phyloP scores from a whole-genome alignment of 148 eudicot species.

The Camellia japonica region DNA sequence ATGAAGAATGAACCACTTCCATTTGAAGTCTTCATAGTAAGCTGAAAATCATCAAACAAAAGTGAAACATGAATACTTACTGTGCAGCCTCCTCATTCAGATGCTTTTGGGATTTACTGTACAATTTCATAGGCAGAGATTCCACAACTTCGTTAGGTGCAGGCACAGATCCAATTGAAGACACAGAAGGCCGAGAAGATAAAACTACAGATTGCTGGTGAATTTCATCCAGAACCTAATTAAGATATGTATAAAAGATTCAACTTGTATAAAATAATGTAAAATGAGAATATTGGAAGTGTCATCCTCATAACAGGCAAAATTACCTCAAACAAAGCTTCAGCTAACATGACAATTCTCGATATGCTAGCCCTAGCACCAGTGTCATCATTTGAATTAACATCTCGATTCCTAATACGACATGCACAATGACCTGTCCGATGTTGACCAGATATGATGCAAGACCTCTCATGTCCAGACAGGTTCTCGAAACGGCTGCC shows the following conservation, averaged over 20 bases:
- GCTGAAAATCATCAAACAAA: neutral
- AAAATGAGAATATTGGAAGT: conserved; percentile 2
- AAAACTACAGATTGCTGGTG: conserved; percentile 96
- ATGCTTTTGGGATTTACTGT: conserved; percentile 44
- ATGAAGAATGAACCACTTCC: neutral
- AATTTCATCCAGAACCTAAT: conserved; percentile 99
- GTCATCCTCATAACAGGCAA: conserved; percentile 6
- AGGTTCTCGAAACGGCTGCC: conserved; percentile 90
- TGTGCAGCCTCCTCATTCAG: conserved; percentile 70
- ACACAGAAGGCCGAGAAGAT: conserved; percentile 74
- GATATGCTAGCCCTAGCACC: conserved; percentile 92
- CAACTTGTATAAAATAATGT: conserved; percentile 18
- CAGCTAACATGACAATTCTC: conserved; percentile 96
- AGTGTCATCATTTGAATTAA: conserved; percentile 61
- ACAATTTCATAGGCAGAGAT: conserved; percentile 65
- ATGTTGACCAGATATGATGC: conserved; percentile 88
- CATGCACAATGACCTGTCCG: conserved; percentile 87
- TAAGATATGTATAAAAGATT: conserved; percentile 38
- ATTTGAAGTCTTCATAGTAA: neutral
- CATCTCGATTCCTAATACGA: conserved; percentile 40
- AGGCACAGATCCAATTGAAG: conserved; percentile 90
- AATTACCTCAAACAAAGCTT: conserved; percentile 95
- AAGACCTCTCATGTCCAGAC: conserved; percentile 88
- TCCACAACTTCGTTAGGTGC: conserved; percentile 91
- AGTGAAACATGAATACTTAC: conserved; percentile 44